These are phyloP conservation scores for Forsythia suspensa DNA, from an alignment of 257 asterid species.

Conservation along the genomic window DNA sequence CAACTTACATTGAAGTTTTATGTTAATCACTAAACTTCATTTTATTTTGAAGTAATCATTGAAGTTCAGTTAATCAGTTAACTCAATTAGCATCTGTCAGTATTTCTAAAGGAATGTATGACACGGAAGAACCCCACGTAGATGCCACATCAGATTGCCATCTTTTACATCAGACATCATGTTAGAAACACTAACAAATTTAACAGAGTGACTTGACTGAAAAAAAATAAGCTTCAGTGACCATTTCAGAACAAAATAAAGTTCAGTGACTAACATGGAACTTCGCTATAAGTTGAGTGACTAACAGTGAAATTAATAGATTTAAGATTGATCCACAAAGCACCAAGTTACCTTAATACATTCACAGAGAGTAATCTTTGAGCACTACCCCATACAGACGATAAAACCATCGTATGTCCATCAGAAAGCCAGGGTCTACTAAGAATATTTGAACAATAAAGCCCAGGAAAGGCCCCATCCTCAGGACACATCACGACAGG, in stretches of 20 bases:
- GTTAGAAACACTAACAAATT: not conserved
- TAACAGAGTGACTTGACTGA: not conserved
- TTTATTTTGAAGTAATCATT: too few species aligned
- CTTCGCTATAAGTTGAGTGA: not conserved
- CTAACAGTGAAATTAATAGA: not conserved
- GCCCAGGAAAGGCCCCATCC: constrained; percentile 85
- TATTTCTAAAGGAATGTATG: not conserved
- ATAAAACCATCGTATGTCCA: constrained; percentile 68
- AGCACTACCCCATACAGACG: constrained; percentile 83
- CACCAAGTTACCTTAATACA: constrained; percentile 56
- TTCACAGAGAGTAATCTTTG: constrained; percentile 63
- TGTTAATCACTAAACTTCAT: not conserved
- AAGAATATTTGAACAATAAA: constrained; percentile 54
- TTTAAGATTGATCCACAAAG: constrained; percentile 1
- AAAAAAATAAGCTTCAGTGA: not conserved
- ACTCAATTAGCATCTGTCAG: not conserved
- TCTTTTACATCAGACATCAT: not conserved
- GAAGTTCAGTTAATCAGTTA: not conserved
- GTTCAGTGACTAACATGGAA: not conserved
- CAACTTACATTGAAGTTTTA: not conserved
- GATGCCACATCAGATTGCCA: not conserved
- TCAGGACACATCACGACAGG: constrained; percentile 77
- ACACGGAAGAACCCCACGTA: not conserved
- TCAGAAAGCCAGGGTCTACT: constrained; percentile 87
- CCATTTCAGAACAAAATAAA: not conserved